Percentiles rank a stretch among this genome's conserved stretches.
These are phyloP conservation scores for Pleurotus citrinopileatus DNA, from an alignment of 768 basidiomycete species.

Conservation along the genomic window DNA sequence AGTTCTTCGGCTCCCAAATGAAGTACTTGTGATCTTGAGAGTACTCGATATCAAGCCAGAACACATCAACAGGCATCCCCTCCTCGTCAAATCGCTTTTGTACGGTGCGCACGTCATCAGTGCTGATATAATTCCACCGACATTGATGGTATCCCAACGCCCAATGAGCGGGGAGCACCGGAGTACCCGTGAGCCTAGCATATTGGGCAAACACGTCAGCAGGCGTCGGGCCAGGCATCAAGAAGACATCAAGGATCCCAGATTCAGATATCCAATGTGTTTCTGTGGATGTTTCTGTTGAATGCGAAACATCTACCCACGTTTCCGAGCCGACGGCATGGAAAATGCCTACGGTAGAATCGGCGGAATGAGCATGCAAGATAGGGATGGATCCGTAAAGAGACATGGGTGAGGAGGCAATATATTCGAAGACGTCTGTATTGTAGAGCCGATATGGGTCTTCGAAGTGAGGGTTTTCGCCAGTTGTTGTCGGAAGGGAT, in stretches of 20 bases:
- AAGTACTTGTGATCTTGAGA: slow-evolving; percentile 94
- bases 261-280: slow-evolving; percentile 99
- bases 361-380: slow-evolving; percentile 87
- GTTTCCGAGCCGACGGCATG: slow-evolving; percentile 88
- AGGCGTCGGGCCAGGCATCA: slow-evolving; percentile 89
- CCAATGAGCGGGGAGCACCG: slow-evolving; percentile 88
- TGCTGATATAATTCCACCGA: slow-evolving; percentile 95
- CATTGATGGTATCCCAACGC: slow-evolving; percentile 96
- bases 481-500: slow-evolving; percentile 84
- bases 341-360: slow-evolving; percentile 89
- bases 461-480: slow-evolving; percentile 69
- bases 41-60: slow-evolving; percentile 98
- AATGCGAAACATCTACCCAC: slow-evolving; percentile 88
- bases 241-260: slow-evolving; percentile 91
- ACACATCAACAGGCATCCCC: slow-evolving; percentile 92
- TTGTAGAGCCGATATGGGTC: slow-evolving; percentile 97
- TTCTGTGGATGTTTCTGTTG: slow-evolving; percentile 62
- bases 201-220: slow-evolving; percentile 85
- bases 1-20: slow-evolving; percentile 90
- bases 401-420: slow-evolving; percentile 71
- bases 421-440: slow-evolving; percentile 94
- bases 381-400: slow-evolving; percentile 92
- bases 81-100: slow-evolving; percentile 89
- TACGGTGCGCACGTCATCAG: slow-evolving; percentile 82
- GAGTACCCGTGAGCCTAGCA: slow-evolving; percentile 77